Percentiles rank a stretch among this genome's conserved stretches.
Evolutionary conservation across 148 eudicot genomes (phyloP).

Genomic region (Drosera capensis): DNA sequence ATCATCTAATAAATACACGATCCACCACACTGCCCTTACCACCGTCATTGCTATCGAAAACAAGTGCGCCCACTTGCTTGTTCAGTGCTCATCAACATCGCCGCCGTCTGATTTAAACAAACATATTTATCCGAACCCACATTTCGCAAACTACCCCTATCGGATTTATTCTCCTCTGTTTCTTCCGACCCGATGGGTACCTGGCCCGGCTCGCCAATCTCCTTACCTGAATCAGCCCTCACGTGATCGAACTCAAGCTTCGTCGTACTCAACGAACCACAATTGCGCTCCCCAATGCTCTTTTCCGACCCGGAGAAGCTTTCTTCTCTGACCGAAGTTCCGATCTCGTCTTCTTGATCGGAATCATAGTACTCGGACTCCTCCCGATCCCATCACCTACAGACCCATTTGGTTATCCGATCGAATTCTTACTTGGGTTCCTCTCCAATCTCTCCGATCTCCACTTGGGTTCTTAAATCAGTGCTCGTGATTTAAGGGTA

Average conservation of each 20-base stretch:
- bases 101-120: constrained; percentile 7
- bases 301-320: constrained; percentile 8
- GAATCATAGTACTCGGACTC: constrained; percentile 21
- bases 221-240: constrained; percentile 4
- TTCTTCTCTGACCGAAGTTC: constrained; percentile 8
- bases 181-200: constrained; percentile 3
- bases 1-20: too few species aligned
- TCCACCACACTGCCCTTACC: too few species aligned
- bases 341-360: constrained; percentile 19
- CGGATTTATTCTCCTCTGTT: constrained; percentile 10
- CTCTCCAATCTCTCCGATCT: constrained; percentile 20
- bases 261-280: constrained; percentile 6
- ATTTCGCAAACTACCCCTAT: constrained; percentile 12
- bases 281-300: constrained; percentile 5
- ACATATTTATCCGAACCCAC: constrained; percentile 25
- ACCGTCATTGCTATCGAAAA: too few species aligned
- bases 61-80: too few species aligned
- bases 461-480: too few species aligned
- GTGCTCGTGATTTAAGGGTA: too few species aligned
- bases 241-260: background rate
- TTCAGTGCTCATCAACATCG: constrained; percentile 7
- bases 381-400: background rate
- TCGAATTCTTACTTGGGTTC: constrained; percentile 25
- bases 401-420: background rate
- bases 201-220: constrained; percentile 4